These are phyloP conservation scores for Microthyrium microscopicum DNA, from an alignment of 2,329 filamentous ascomycete species.

Conservation along the genomic window DNA sequence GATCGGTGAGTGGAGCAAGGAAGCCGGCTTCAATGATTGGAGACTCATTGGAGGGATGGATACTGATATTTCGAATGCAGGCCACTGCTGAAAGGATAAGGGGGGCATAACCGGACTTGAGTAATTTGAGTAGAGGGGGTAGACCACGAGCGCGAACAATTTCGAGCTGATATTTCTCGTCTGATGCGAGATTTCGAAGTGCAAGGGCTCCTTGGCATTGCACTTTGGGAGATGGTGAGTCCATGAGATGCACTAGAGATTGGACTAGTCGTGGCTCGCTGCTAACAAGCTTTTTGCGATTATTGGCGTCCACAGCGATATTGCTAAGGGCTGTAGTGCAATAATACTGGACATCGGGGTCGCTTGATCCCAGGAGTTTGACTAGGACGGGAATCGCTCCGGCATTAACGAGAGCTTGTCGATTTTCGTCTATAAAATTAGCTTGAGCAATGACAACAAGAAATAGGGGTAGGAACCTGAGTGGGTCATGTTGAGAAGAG, in stretches of 20 bases:
- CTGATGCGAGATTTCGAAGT: conserved; percentile 84
- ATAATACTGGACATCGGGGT: conserved; percentile 98
- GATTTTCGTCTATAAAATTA: conserved; percentile 63
- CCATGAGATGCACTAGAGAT: conserved; percentile 89
- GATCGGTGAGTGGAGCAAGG: conserved; percentile 78
- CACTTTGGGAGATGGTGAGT: conserved; percentile 91
- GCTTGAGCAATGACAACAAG: conserved; percentile 8
- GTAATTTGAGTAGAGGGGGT: conserved; percentile 65
- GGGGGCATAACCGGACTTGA: conserved; percentile 90
- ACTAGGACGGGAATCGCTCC: conserved; percentile 97
- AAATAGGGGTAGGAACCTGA: conserved; percentile 48
- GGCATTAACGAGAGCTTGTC: conserved; percentile 91
- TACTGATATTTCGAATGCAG: conserved; percentile 97
- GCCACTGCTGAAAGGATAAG: conserved; percentile 93
- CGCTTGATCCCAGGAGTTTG: conserved; percentile 76
- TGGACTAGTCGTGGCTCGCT: conserved; percentile 85
- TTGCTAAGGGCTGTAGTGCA: conserved; percentile 97
- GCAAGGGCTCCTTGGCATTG: conserved; percentile 94
- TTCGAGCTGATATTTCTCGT: conserved; percentile 97
- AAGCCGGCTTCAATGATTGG: conserved; percentile 98
- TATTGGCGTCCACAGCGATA: conserved; percentile 85
- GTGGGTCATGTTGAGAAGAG: conserved; percentile 96
- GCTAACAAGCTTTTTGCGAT: conserved; percentile 78
- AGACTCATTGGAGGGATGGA: conserved; percentile 92
- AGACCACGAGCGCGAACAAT: conserved; percentile 84